Evolutionary conservation across 495 filamentous ascomycete species (phyloP), one percentile per base, ranked within the genome.

Genomic region (Penicillium salamii): DNA sequence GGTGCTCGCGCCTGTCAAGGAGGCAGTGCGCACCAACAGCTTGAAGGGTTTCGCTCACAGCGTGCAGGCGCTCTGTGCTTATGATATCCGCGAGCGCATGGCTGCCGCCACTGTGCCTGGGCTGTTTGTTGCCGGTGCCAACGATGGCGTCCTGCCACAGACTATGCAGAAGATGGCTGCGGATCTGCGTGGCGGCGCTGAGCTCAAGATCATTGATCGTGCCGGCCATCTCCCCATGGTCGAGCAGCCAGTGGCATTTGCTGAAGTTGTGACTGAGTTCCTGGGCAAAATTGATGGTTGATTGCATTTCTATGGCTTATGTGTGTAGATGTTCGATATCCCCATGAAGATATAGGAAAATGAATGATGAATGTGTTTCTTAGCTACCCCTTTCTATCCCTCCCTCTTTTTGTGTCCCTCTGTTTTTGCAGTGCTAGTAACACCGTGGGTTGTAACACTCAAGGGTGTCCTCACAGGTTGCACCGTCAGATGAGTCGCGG

Each of bases 211-310:
- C 42, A 78, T 91, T 42, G 78, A 84, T 2, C 65, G 70, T 19
- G 84, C 87, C 0, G 89, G 89, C 0, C 89, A 93, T 70, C 64
- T 93, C 67, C 89, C 89, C 3, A 93, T 93, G 89, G 83, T 80
- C 29, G 88, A 93, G 72, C 79, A 85, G 50, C 84, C 86, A 7
- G 66, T 67, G 50, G 78, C 76, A 11, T 87, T 90, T 64, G 82
- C 82, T 52, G 73, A 77, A 35, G 77, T 79, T 29, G 77, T 89
- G 5, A 68, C 72, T 38, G 70, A 56, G 23, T 85, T 82, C 46
- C 55, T 89, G 53, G 18, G 55, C 39, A 59, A 65, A 46, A 57
- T 65, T 38, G 61, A 65, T 54, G 54, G 47, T 33, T 61, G 42
- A 50, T 31, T 43, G 40, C 23, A 44, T 45, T 36, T 42, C 21